Evolutionary conservation across 345 rosid species (phyloP).

Genomic region (Gossypium sturtianum): DNA sequence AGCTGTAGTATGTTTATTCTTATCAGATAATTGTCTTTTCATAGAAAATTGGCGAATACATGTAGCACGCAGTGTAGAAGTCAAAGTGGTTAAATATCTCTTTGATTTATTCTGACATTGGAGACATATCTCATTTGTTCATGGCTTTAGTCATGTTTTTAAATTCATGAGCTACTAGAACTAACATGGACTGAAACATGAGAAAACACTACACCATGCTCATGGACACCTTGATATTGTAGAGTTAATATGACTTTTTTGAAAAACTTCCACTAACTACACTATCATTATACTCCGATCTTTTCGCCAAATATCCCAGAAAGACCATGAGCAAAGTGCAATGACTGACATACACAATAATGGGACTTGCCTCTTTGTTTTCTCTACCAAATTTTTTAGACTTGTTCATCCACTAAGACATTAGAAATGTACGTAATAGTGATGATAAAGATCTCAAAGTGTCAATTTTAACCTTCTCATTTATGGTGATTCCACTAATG

Average conservation of each 20-base stretch:
- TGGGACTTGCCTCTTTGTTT: neutral
- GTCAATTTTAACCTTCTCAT: neutral
- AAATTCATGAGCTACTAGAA: no score
- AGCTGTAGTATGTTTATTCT: conserved; percentile 60
- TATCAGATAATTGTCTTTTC: neutral
- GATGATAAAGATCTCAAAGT: neutral
- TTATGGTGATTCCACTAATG: neutral
- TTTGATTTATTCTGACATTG: neutral
- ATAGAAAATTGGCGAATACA: neutral
- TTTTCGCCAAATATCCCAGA: no score
- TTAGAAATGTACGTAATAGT: neutral
- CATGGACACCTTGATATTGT: no score
- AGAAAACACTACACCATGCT: no score
- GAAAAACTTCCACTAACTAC: no score
- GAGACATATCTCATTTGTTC: no score
- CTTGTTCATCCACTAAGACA: neutral
- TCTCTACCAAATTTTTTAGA: neutral
- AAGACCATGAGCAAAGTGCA: no score
- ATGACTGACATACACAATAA: neutral
- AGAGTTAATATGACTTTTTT: no score
- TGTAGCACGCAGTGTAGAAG: neutral
- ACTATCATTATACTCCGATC: no score
- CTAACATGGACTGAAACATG: no score
- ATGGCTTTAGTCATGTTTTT: no score
- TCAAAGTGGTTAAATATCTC: neutral